Evolutionary conservation across 768 basidiomycete genomes (phyloP).

Genomic region (Neoboletus magnificus): DNA sequence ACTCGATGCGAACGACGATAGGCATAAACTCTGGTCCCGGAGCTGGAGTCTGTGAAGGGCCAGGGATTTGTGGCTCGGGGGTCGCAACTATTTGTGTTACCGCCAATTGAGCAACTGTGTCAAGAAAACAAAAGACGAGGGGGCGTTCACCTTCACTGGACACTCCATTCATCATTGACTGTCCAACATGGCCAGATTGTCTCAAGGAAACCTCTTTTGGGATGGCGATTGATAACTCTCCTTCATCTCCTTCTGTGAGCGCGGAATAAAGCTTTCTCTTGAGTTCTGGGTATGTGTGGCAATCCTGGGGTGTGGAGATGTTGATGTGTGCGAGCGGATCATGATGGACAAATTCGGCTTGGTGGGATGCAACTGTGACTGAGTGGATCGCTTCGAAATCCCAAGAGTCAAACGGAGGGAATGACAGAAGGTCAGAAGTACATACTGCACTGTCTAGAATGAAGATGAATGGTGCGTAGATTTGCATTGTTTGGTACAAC

Average conservation of each 20-base stretch:
- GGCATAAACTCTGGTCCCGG: slow-evolving; percentile 67
- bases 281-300: slow-evolving; percentile 87
- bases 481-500: slow-evolving; percentile 77
- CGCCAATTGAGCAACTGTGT: slow-evolving; percentile 2
- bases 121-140: neutral
- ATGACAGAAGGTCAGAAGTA: slow-evolving; percentile 17
- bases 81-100: slow-evolving; percentile 52
- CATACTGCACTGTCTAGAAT: slow-evolving; percentile 86
- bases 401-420: slow-evolving; percentile 22
- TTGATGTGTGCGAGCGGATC: slow-evolving; percentile 70
- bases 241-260: slow-evolving; percentile 87
- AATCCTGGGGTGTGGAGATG: slow-evolving; percentile 68
- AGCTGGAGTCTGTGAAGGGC: slow-evolving; percentile 34
- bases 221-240: slow-evolving; percentile 88
- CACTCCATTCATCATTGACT: slow-evolving; percentile 36
- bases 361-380: slow-evolving; percentile 67
- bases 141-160: slow-evolving; percentile 54
- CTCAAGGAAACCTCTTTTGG: slow-evolving; percentile 67
- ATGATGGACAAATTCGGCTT: slow-evolving; percentile 73
- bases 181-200: slow-evolving; percentile 48
- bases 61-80: slow-evolving; percentile 78
- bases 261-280: slow-evolving; percentile 92
- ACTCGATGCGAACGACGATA: slow-evolving; percentile 71
- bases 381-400: slow-evolving; percentile 57
- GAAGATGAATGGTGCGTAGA: slow-evolving; percentile 80